phyloP scores from a whole-genome alignment of 2,329 filamentous ascomycete species.

The Fusarium chaquense region DNA sequence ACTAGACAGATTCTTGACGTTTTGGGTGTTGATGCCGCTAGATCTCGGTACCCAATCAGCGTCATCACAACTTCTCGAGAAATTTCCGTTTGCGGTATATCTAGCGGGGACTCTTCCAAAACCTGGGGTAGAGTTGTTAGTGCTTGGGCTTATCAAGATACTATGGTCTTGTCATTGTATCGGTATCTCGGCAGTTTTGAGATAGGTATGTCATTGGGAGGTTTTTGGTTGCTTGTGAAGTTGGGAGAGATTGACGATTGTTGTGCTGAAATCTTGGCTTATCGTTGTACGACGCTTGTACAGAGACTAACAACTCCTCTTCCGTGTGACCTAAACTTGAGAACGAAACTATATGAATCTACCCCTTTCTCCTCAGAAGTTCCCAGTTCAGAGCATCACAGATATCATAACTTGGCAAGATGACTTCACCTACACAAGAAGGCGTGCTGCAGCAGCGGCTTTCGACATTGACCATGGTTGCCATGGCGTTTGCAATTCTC shows the following conservation, averaged over 20 bases:
- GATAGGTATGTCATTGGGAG: not conserved
- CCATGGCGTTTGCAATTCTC: conserved; percentile 58
- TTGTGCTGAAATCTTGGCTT: not conserved
- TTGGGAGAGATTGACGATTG: not conserved
- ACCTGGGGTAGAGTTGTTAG: conserved; percentile 22
- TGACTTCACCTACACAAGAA: not conserved
- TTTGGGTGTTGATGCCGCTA: not conserved
- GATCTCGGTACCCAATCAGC: not conserved
- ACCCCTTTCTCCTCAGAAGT: not conserved
- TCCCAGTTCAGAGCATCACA: not conserved
- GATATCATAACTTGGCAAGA: not conserved
- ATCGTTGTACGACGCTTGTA: conserved; percentile 1
- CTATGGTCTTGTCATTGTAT: not conserved
- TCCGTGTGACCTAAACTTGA: not conserved
- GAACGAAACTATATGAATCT: conserved; percentile 19
- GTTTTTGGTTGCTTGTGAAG: not conserved
- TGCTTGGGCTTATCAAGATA: conserved; percentile 18
- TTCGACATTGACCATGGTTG: conserved; percentile 57
- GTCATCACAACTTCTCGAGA: fast-evolving
- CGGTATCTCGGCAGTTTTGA: conserved; percentile 13
- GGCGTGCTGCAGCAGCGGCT: conserved; percentile 38
- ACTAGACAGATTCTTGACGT: not conserved
- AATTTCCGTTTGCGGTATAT: not conserved
- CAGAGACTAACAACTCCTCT: not conserved
- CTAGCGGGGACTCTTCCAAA: not conserved